These are phyloP conservation scores for Polytolypa hystricis DNA, from an alignment of 2,329 filamentous ascomycete genomes.

Conservation along the genomic window DNA sequence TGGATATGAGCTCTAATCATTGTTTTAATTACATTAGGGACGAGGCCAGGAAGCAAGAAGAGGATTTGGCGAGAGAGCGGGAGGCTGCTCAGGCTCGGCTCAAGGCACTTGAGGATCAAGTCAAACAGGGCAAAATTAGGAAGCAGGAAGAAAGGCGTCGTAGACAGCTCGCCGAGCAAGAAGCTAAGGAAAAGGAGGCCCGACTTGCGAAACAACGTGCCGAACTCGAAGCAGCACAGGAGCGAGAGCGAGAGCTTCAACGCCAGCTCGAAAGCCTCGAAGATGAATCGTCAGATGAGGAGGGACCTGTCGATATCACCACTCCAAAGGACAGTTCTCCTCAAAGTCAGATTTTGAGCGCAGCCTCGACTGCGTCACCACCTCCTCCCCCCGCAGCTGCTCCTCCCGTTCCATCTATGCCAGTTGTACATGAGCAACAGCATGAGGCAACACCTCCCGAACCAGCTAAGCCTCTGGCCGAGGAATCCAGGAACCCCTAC, in stretches of 20 bases:
- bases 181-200: slow-evolving; percentile 78
- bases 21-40: slow-evolving; percentile 51
- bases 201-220: slow-evolving; percentile 74
- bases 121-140: slow-evolving; percentile 83
- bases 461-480: slow-evolving; percentile 39
- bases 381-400: slow-evolving; percentile 19
- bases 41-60: slow-evolving; percentile 62
- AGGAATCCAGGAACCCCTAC: slow-evolving; percentile 89
- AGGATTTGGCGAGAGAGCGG: slow-evolving; percentile 68
- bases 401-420: slow-evolving; percentile 13
- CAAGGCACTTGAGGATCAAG: slow-evolving; percentile 84
- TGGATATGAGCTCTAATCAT: slow-evolving; percentile 15
- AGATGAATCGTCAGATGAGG: slow-evolving; percentile 66
- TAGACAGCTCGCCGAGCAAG: slow-evolving; percentile 77
- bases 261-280: slow-evolving; percentile 71
- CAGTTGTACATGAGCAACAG: slow-evolving; percentile 37
- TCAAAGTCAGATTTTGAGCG: slow-evolving; percentile 44
- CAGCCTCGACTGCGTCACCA: slow-evolving; percentile 17
- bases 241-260: slow-evolving; percentile 81
- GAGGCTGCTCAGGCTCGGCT: slow-evolving; percentile 73
- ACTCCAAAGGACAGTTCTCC: slow-evolving; percentile 51
- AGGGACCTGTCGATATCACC: slow-evolving; percentile 64
- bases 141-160: slow-evolving; percentile 92
- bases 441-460: slow-evolving; percentile 39
- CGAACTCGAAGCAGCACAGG: slow-evolving; percentile 82